Conservation (phyloP, 495 filamentous ascomycete species). For the Cenococcum geophilum region DNA sequence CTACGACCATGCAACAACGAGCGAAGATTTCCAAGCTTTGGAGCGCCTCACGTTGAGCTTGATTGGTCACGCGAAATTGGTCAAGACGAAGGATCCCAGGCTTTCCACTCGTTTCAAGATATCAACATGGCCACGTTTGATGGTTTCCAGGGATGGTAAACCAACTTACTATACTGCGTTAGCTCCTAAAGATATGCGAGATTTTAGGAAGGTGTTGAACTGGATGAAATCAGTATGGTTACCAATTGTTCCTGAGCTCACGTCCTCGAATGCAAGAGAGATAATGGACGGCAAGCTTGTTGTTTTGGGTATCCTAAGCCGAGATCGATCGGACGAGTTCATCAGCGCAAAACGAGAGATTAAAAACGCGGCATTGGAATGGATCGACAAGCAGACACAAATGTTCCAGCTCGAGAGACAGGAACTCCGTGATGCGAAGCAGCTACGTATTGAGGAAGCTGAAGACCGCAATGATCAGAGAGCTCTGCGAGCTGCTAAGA, state of each 20-base stretch:
- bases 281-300: conserved; percentile 93
- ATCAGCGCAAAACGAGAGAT: conserved; percentile 73
- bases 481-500: conserved; percentile 80
- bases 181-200: conserved; percentile 82
- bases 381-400: conserved; percentile 93
- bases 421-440: conserved; percentile 88
- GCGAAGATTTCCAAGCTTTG: conserved; percentile 82
- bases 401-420: conserved; percentile 85
- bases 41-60: conserved; percentile 79
- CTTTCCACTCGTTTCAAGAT: conserved; percentile 83
- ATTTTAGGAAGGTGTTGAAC: conserved; percentile 66
- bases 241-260: conserved; percentile 94
- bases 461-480: conserved; percentile 89
- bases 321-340: conserved; percentile 75
- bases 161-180: conserved; percentile 82
- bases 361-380: conserved; percentile 90
- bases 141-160: conserved; percentile 83
- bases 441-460: conserved; percentile 90
- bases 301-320: conserved; percentile 81
- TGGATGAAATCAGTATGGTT: conserved; percentile 98
- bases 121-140: conserved; percentile 83
- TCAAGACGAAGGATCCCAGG: conserved; percentile 72
- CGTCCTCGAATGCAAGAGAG: conserved; percentile 80
- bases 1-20: conserved; percentile 89
- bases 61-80: conserved; percentile 83